Evolutionary conservation across 2,329 filamentous ascomycete genomes (phyloP), one percentile per base, ranked within the genome.

Genomic region (Neopestalotiopsis clavispora): DNA sequence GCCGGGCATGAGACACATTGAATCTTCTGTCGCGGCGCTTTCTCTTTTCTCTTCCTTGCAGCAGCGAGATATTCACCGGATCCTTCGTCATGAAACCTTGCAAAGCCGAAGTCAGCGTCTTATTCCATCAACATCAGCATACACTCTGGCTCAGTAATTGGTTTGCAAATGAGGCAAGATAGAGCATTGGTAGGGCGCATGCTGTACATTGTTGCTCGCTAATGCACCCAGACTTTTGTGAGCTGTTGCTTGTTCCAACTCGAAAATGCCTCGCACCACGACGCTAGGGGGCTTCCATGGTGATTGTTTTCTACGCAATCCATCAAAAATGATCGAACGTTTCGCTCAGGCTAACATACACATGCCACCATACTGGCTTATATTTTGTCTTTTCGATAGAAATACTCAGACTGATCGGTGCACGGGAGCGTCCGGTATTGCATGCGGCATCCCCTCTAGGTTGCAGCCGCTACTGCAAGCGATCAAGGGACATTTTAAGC

Each of bases 391-490:
- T 52, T 20, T 23, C 17, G 45, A 52, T n/a, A 23, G 57, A 17
- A 20, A 13, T 10, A 38, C 12, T 30, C 59, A 59, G 49, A 52
- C 65, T 20, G 14, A 67, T 67, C 30, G 23, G 57, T 34, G 23
- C 20, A 45, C 65, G 66, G 66, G 66, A 67, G 59, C 45, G 45
- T 57, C 66, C 66, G 58, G 34, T 34, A 40, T 32, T 57, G 42
- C 45, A 30, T 67, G 59, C 66, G 59, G 59, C 45, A 38, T 38
- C 10, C 66, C 34, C 30, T 17, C 14, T 66, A 38, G n/a, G 30
- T 56, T 63, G 66, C 66, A 63, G 57, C 65, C 66, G 66, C 57
- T 63, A 58, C 57, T 67, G 66, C 66, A 67, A 52, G 56, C 40
- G 38, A 34, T 28, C 57, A 57, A 52, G 57, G 30, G n/a, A 38